Evolutionary conservation across 2,329 filamentous ascomycete species (phyloP).

Genomic region (Sporothrix pallida): DNA sequence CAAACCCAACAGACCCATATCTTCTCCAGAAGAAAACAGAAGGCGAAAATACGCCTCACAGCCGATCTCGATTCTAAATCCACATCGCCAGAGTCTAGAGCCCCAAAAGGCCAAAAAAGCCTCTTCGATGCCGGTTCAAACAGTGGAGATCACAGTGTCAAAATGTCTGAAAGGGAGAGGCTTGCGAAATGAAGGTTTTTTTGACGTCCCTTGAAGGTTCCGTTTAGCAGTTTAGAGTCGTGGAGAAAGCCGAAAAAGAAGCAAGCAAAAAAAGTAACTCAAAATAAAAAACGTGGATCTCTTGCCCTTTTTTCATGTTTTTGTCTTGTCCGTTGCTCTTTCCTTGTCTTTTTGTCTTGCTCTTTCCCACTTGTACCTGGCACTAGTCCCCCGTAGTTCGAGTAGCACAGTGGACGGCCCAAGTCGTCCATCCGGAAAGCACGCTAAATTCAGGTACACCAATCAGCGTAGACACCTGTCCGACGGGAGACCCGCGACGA

Average conservation of each 20-base stretch:
- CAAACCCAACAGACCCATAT: neutral
- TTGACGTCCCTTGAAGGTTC: conserved; percentile 6
- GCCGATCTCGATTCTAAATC: conserved; percentile 9
- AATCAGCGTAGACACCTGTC: conserved; percentile 26
- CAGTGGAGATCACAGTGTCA: neutral
- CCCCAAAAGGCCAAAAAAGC: too few species aligned
- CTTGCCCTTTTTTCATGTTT: conserved; percentile 6
- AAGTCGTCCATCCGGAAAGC: neutral
- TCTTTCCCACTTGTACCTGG: conserved; percentile 23
- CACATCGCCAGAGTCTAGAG: conserved; percentile 13
- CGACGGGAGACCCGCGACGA: conserved; percentile 9
- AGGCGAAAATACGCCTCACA: neutral
- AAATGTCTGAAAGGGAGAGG: conserved; percentile 4
- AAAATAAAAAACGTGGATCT: conserved; percentile 17
- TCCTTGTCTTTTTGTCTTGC: neutral
- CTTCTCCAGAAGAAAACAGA: neutral
- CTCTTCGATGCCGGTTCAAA: neutral
- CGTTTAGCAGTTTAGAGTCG: conserved; percentile 1
- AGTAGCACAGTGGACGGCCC: neutral
- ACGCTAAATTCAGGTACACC: conserved; percentile 37
- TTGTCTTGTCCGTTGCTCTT: conserved; percentile 15
- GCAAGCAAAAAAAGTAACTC: too few species aligned
- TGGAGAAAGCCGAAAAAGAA: neutral
- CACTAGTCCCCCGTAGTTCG: conserved; percentile 10
- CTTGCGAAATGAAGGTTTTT: conserved; percentile 5